These are phyloP conservation scores for Daldinia eschscholtzii DNA, from an alignment of 2,329 filamentous ascomycete species.

Conservation along the genomic window DNA sequence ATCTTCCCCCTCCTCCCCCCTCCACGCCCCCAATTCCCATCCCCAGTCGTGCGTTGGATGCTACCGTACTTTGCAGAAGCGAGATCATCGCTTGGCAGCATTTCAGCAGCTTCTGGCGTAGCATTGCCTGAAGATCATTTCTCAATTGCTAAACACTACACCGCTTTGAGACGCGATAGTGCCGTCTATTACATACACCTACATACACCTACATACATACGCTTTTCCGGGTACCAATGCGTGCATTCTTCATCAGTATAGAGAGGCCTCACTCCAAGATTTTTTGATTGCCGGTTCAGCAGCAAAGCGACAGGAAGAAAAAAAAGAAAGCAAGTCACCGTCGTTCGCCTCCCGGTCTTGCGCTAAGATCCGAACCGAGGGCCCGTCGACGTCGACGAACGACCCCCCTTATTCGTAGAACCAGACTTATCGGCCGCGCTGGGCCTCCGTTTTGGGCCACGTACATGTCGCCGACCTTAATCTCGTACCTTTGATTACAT, in stretches of 20 bases:
- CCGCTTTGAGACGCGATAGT: conserved; percentile 29
- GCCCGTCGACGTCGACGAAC: conserved; percentile 13
- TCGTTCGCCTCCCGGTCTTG: neutral
- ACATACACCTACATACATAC: neutral
- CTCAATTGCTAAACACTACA: conserved; percentile 32
- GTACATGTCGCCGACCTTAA: conserved; percentile 36
- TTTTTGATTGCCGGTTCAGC: conserved; percentile 26
- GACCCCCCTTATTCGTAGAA: conserved; percentile 33
- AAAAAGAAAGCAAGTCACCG: conserved; percentile 2
- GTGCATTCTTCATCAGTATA: conserved; percentile 4
- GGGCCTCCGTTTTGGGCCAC: conserved; percentile 11
- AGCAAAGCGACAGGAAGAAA: conserved; percentile 17
- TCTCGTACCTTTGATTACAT: conserved; percentile 5
- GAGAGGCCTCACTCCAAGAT: conserved; percentile 14
- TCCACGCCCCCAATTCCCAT: conserved; percentile 3
- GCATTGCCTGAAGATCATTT: conserved; percentile 41
- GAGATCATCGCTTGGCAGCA: conserved; percentile 41
- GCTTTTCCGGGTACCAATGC: neutral
- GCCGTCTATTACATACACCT: conserved; percentile 22
- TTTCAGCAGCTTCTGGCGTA: conserved; percentile 38
- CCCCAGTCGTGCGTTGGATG: conserved; percentile 29
- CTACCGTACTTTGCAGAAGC: conserved; percentile 41
- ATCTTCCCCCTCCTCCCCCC: neutral
- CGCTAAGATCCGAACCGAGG: conserved; percentile 28
- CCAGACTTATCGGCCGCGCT: conserved; percentile 17